A percentile compares a stretch with the other conserved stretches of the same genome.
These are phyloP conservation scores for Parathielavia appendiculata DNA, from an alignment of 495 filamentous ascomycete genomes.

Conservation along the genomic window DNA sequence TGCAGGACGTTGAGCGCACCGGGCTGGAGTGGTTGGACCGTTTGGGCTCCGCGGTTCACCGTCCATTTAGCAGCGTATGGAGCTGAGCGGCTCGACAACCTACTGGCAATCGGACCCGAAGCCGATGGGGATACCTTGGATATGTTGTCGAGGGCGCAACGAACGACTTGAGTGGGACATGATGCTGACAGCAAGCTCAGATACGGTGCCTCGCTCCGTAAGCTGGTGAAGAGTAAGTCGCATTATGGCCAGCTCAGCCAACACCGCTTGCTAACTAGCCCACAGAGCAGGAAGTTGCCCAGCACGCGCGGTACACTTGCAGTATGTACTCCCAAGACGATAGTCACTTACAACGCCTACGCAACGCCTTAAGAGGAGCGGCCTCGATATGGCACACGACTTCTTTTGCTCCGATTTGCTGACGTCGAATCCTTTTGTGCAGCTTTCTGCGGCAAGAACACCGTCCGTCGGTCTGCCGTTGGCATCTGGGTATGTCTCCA, in stretches of 20 bases:
- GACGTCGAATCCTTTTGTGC: background rate
- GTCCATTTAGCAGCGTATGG: background rate
- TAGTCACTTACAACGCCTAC: background rate
- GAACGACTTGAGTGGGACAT: background rate
- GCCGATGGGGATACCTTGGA: slow-evolving; percentile 2
- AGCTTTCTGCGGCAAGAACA: slow-evolving; percentile 93
- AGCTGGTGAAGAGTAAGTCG: slow-evolving; percentile 81
- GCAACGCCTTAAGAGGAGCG: background rate
- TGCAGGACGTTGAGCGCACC: background rate
- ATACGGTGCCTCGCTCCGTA: slow-evolving; percentile 99
- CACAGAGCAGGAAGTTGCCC: slow-evolving; percentile 86
- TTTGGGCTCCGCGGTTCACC: background rate
- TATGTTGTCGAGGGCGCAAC: slow-evolving; percentile 7
- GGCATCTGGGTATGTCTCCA: slow-evolving; percentile 71
- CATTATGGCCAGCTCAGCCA: background rate
- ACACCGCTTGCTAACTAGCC: slow-evolving; percentile 9
- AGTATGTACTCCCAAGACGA: slow-evolving; percentile 55
- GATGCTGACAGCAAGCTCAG: slow-evolving; percentile 34
- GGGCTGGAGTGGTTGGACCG: background rate
- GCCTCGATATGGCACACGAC: background rate
- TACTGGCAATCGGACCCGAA: background rate
- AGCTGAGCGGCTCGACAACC: background rate
- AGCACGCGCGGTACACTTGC: slow-evolving; percentile 90
- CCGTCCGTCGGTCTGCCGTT: slow-evolving; percentile 84
- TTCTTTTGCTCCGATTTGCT: slow-evolving; percentile 30